Evolutionary conservation across 2,329 filamentous ascomycete genomes (phyloP).

Genomic region (Daldinia eschscholtzii): DNA sequence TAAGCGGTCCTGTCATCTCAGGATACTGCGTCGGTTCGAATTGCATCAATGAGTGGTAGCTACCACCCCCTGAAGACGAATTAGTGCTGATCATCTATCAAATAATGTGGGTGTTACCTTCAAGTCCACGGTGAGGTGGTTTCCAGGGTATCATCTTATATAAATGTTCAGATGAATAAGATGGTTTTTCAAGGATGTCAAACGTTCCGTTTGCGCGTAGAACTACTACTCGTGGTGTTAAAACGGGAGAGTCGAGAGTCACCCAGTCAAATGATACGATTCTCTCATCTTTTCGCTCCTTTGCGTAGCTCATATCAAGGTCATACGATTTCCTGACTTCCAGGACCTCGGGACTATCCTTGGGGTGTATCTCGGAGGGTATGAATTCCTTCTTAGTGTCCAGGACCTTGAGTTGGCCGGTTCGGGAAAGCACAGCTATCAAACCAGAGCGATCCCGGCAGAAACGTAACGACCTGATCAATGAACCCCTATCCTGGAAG

Average conservation of each 20-base stretch:
- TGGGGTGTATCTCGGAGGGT: slow-evolving; percentile 56
- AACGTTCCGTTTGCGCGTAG: slow-evolving; percentile 71
- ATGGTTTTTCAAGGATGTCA: slow-evolving; percentile 72
- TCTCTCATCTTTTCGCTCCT: slow-evolving; percentile 67
- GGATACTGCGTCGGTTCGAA: slow-evolving; percentile 68
- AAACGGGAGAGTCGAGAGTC: slow-evolving; percentile 66
- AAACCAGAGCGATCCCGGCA: slow-evolving; percentile 72
- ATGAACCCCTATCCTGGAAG: slow-evolving; percentile 68
- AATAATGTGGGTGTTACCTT: slow-evolving; percentile 56
- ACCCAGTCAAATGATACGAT: slow-evolving; percentile 79
- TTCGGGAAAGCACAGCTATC: slow-evolving; percentile 71
- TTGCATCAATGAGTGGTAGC: slow-evolving; percentile 69
- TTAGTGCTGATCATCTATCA: slow-evolving; percentile 46
- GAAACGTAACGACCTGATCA: slow-evolving; percentile 73
- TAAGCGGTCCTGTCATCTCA: slow-evolving; percentile 66
- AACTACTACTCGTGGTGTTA: slow-evolving; percentile 70
- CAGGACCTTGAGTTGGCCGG: slow-evolving; percentile 72
- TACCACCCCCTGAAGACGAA: slow-evolving; percentile 58
- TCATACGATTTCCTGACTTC: slow-evolving; percentile 71
- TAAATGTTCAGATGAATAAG: slow-evolving; percentile 68
- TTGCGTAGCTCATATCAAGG: slow-evolving; percentile 70
- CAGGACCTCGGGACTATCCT: slow-evolving; percentile 69
- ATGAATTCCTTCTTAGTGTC: slow-evolving; percentile 68
- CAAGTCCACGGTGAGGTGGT: slow-evolving; percentile 67
- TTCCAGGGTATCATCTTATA: slow-evolving; percentile 73